phyloP scores from a whole-genome alignment of 2,329 filamentous ascomycete genomes.

The Claviceps spartinae region DNA sequence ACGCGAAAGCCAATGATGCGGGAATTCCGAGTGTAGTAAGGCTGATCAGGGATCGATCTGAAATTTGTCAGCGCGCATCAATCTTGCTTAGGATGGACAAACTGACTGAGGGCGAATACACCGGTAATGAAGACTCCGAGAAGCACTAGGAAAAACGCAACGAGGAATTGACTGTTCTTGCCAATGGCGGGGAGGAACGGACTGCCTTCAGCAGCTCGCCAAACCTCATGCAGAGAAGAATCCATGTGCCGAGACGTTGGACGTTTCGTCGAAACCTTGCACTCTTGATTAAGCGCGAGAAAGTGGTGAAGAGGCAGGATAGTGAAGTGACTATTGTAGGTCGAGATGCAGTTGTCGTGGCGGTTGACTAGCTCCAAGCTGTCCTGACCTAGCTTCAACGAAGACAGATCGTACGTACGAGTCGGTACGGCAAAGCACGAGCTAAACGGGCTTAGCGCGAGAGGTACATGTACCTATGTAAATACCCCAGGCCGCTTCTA shows the following conservation, averaged over 20 bases:
- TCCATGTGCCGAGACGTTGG: slow-evolving; percentile 42
- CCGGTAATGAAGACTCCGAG: slow-evolving; percentile 60
- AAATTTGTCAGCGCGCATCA: neutral
- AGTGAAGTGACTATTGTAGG: neutral
- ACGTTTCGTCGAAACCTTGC: neutral
- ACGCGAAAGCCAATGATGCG: slow-evolving; percentile 83
- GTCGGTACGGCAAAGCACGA: slow-evolving; percentile 15
- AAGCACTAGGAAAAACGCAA: slow-evolving; percentile 65
- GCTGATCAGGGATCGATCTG: slow-evolving; percentile 71
- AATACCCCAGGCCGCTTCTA: no score
- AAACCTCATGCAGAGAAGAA: slow-evolving; percentile 75
- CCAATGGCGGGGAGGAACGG: slow-evolving; percentile 68
- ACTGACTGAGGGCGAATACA: slow-evolving; percentile 88
- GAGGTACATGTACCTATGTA: neutral
- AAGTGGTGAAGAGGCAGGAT: neutral
- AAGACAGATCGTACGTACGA: slow-evolving; percentile 11
- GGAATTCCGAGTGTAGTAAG: slow-evolving; percentile 69
- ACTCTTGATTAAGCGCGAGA: neutral
- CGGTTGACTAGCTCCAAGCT: slow-evolving; percentile 3
- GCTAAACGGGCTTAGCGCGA: slow-evolving; percentile 19
- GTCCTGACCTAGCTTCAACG: slow-evolving; percentile 7
- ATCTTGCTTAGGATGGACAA: slow-evolving; percentile 19
- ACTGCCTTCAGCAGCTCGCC: slow-evolving; percentile 81
- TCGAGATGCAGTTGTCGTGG: neutral
- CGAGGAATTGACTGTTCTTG: slow-evolving; percentile 72